These are phyloP conservation scores for Aureobasidium sp. DNA, from an alignment of 2,329 filamentous ascomycete genomes.

Conservation along the genomic window DNA sequence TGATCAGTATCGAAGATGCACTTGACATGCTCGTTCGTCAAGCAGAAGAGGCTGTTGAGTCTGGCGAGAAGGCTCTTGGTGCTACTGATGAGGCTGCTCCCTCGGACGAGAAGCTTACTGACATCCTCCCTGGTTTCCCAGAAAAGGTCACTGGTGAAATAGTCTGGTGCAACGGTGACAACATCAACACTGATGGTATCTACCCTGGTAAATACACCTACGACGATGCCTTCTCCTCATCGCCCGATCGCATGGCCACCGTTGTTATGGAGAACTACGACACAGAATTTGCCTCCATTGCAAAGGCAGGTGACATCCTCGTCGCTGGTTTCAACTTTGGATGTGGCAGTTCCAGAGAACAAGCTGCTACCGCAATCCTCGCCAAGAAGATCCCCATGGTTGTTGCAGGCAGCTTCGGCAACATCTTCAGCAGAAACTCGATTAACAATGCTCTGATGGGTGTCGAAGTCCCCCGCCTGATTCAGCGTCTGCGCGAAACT, in stretches of 20 bases:
- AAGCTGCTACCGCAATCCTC: slow-evolving; percentile 80
- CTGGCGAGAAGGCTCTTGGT: slow-evolving; percentile 43
- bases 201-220: slow-evolving; percentile 92
- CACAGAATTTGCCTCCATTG: slow-evolving; percentile 55
- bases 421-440: slow-evolving; percentile 72
- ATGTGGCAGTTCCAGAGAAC: slow-evolving; percentile 71
- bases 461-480: slow-evolving; percentile 60
- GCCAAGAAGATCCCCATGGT: slow-evolving; percentile 75
- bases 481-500: slow-evolving; percentile 57
- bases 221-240: slow-evolving; percentile 71
- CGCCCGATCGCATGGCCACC: slow-evolving; percentile 71
- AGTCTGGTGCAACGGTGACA: slow-evolving; percentile 76
- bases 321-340: slow-evolving; percentile 88
- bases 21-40: slow-evolving; percentile 65
- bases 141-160: slow-evolving; percentile 79
- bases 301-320: slow-evolving; percentile 67
- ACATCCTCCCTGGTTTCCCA: slow-evolving; percentile 80
- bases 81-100: slow-evolving; percentile 26
- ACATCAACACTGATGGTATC: slow-evolving; percentile 87
- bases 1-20: slow-evolving; percentile 60
- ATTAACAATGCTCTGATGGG: slow-evolving; percentile 75
- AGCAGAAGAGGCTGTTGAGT: slow-evolving; percentile 55
- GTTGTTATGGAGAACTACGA: slow-evolving; percentile 97
- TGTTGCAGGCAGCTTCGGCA: slow-evolving; percentile 72
- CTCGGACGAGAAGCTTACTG: slow-evolving; percentile 43